Base-by-base conservation (phyloP, 164 flowering plant species). In the Malania oleifera region DNA sequence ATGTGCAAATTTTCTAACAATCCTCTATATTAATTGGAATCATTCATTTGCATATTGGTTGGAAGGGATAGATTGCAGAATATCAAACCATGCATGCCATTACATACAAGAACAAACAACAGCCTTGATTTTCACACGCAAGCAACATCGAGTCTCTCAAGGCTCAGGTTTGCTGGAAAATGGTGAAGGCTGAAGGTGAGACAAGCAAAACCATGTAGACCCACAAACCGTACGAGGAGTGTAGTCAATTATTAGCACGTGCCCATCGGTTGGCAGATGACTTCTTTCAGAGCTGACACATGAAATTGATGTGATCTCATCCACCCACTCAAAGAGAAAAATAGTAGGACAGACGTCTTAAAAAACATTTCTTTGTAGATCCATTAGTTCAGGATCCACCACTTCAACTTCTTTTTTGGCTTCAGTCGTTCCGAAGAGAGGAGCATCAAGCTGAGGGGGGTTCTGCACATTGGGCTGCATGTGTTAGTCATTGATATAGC, bases 301-400 rank as follows among this genome's bases (percentile, higher is more conserved):
- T 25, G 5, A 7, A 14, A 45, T 18, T n/a, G 10, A 52, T 20
- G 46, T n/a, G 18, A 55, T n/a, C 15, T 20, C n/a, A 61, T n/a
- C 31, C 17, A 24, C 34, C 19, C 15, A 24, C 26, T 23, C 31
- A 37, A 52, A n/a, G 56, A 24, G 48, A 27, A 12, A 43, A 29
- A 9, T 45, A 18, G 29, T 22, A 7, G 41, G 48, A n/a, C 40
- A 47, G 23, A 59, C 78, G 64, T 69, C 65, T 79, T 61, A 92
- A 76, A 92, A 92, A 40, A 91, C 77, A 70, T 82, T 87, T 65
- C 71, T 80, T 58, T 83, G 91, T 28, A 90, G 68, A 69, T 91
- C 95, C 34, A 74, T 47, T 25, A 89, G 70, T 35, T 71, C 83
- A 19, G 89, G 79, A 67, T 84, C 85, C 43, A 78, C 75, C 18